Conservation (phyloP, 73 alveolate genomes). For the Paramecium octaurelia region DNA sequence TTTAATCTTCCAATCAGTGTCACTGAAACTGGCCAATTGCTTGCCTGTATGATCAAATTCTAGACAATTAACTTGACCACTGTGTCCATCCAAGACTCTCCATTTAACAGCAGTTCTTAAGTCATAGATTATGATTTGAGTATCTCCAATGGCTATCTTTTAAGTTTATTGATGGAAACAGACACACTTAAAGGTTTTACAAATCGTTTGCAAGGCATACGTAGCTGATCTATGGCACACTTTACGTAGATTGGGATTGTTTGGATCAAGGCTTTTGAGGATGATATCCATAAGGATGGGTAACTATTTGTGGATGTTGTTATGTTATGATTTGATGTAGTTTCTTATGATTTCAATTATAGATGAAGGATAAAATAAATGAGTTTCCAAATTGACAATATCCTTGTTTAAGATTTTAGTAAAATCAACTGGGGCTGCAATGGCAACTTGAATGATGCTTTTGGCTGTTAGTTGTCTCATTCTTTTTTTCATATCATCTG, state of each 20-base stretch:
- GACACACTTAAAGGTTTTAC: conserved; percentile 41
- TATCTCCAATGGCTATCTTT: conserved; percentile 60
- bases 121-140: conserved; percentile 46
- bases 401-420: conserved; percentile 13
- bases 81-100: conserved; percentile 62
- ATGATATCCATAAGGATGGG: conserved; percentile 55
- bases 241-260: conserved; percentile 55
- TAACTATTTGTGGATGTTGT: not conserved
- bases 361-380: conserved; percentile 56
- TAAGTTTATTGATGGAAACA: conserved; percentile 51
- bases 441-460: conserved; percentile 47
- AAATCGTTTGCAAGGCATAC: conserved; percentile 40
- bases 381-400: conserved; percentile 46
- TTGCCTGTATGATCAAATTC: conserved; percentile 53
- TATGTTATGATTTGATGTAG: conserved; percentile 33
- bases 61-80: conserved; percentile 45
- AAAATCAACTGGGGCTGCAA: conserved; percentile 8
- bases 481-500: conserved; percentile 52
- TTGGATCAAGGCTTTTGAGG: conserved; percentile 57
- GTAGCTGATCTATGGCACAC: conserved; percentile 58
- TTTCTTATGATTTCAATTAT: conserved; percentile 54
- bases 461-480: conserved; percentile 47
- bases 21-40: conserved; percentile 43
- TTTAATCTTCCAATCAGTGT: conserved; percentile 48
- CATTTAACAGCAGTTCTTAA: conserved; percentile 62